Base-by-base conservation (phyloP, 2,329 filamentous ascomycete genomes). In the Simplicillium sp. region DNA sequence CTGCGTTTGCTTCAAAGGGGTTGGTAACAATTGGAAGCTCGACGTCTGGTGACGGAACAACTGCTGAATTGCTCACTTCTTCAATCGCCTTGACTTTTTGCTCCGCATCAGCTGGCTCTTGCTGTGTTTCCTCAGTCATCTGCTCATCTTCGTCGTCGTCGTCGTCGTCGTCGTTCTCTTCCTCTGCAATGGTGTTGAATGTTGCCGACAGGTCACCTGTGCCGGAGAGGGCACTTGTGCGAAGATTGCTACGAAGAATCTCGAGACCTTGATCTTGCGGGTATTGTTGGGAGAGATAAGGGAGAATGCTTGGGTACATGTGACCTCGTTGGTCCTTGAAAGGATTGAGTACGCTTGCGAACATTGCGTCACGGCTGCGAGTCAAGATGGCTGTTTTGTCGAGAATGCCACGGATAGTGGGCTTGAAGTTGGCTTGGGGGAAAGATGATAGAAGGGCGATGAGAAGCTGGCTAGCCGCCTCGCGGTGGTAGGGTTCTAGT, bases 331-430 rank as follows among this genome's bases (percentile, higher is more conserved):
- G 67, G 53, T 80, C 68, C 46, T 78, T 65, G 59, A 80, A 77
- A 1, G 87, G 86, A 58, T 92, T 87, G 44, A 96, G 66, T 11
- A 94, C 80, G 57, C 87, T 90, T 6, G 87, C 79, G 11, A 92
- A 55, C 74, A 96, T 85, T 34, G 84, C 82, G 28, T 80, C 69
- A 54, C 79, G 80, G 57, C 82, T 72, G 44, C 73, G 70, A 5
- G 71, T 75, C 16, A 95, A 64, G 42, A 95, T 82, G 15, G 87
- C 84, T 3, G 85, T 86, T 48, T 85, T 83, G 54, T 96, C 87
- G 46, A 95, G 70, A 37, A 87, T 77, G 11, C 80, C 75, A 39
- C 90, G 81, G 15, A 87, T 56, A 2, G 83, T 76, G 8, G 82
- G 76, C n/a, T 83, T 75, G 31, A 94, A 62, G 54, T 78, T 70